Evolutionary conservation across 257 asterid genomes (phyloP), one percentile per base, ranked within the genome.

Genomic region (Forsythia viridissima): DNA sequence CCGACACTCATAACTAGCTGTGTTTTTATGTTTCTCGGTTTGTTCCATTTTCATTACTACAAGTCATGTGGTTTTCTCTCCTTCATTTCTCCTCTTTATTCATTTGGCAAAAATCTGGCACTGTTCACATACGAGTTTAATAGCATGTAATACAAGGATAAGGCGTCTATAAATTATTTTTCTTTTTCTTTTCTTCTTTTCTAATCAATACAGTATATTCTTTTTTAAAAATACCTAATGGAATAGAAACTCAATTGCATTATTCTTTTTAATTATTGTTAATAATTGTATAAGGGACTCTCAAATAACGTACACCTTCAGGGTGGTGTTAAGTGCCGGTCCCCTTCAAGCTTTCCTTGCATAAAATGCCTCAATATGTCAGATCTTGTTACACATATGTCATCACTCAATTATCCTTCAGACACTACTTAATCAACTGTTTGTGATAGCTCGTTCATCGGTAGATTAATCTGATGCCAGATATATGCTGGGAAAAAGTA

Each of bases 401-500:
- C 55, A 46, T 46, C 55, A 12, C 55, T 46, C 55, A 46, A 46
- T 46, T 46, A 46, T 46, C 55, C 55, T 46, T 46, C 55, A 46
- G 55, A 46, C 18, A 16, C 55, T 46, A 46, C 11, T 46, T 11
- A 46, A 46, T 46, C 55, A 12, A 11, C 55, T 46, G 13, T 2
- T 46, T 46, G 55, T 12, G 55, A 46, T 13, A 11, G 55, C 55
- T 46, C 13, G 18, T 46, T 46, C 3, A 46, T 46, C 0, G 18
- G 55, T 46, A 69, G 8, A 34, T 34, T 43, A 74, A 80, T 63
- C 18, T 3, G 34, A 55, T 51, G 43, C 15, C 78, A 13, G 0
- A 71, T 5, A 75, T 41, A 42, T 38, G 18, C 73, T 20, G 48
- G 15, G 55, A 43, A 46, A 68, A 78, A 70, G 74, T 46, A 48